A percentile compares a stretch with the other conserved stretches of the same genome.
Evolutionary conservation across 345 rosid genomes (phyloP).

Genomic region (Raphanus raphanistrum): DNA sequence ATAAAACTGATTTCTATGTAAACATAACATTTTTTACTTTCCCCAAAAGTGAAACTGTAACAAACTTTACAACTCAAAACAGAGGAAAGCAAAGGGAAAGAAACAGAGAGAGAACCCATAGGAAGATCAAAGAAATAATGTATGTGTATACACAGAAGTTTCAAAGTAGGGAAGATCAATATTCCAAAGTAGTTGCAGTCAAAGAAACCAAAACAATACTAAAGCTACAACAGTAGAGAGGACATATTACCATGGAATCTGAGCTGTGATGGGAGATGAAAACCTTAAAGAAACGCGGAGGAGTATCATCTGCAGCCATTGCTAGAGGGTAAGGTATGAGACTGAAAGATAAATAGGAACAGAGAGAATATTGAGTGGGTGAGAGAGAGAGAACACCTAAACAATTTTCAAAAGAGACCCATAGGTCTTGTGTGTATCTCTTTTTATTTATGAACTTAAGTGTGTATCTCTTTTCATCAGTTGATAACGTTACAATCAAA

Average conservation of each 20-base stretch:
- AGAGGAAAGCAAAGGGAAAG: neutral
- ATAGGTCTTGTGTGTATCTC: neutral
- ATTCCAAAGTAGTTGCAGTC: neutral
- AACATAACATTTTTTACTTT: neutral
- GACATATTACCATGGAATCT: constrained; percentile 13
- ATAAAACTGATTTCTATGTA: neutral
- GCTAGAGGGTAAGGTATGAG: neutral
- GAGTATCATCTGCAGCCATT: neutral
- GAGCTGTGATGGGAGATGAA: constrained; percentile 9
- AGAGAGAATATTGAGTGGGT: neutral
- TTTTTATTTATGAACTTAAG: no score
- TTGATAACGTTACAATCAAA: neutral
- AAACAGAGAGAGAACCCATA: neutral
- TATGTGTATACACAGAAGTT: neutral
- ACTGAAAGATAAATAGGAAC: neutral
- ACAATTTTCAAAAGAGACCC: neutral
- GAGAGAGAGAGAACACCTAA: neutral
- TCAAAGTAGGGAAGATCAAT: neutral
- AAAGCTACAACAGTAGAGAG: neutral
- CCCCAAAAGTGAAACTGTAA: neutral
- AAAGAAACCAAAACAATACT: neutral
- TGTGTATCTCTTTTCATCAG: neutral
- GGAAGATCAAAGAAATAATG: neutral
- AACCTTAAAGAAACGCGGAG: constrained; percentile 20
- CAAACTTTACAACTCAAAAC: neutral